A percentile compares a stretch with the other conserved stretches of the same genome.
Conservation (phyloP, 352 stramenopile species). For the Pelagophyceae sp. region DNA sequence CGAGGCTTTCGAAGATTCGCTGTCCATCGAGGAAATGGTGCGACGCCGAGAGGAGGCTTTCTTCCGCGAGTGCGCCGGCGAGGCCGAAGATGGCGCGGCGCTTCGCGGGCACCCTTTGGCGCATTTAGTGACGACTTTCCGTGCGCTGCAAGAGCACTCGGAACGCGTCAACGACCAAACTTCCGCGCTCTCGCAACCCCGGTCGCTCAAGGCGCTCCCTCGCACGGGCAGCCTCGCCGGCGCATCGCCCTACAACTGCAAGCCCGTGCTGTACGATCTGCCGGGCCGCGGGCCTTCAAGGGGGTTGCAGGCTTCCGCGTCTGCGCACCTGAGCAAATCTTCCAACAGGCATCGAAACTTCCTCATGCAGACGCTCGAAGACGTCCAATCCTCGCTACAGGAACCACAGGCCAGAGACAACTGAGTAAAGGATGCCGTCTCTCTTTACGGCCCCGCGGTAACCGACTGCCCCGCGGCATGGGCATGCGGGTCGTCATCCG, state of each 20-base stretch:
- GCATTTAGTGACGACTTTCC: conserved; percentile 22
- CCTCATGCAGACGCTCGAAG: conserved; percentile 18
- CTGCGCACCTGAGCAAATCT: too few relatives aligned
- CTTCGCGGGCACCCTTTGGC: conserved; percentile 21
- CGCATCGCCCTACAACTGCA: background rate
- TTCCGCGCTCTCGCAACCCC: too few relatives aligned
- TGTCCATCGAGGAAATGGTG: conserved; percentile 8
- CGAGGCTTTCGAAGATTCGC: background rate
- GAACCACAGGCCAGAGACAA: too few relatives aligned
- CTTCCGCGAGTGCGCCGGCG: conserved; percentile 14
- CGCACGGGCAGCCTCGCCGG: background rate
- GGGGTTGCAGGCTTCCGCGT: background rate
- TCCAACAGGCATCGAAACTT: conserved; percentile 20
- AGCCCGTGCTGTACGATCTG: background rate
- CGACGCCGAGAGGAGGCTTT: conserved; percentile 22
- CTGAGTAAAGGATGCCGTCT: too few relatives aligned
- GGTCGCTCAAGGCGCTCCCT: too few relatives aligned
- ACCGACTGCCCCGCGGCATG: too few relatives aligned
- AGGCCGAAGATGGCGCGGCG: conserved; percentile 13
- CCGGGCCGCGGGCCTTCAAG: background rate
- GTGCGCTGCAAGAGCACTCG: conserved; percentile 17
- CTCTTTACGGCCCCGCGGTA: too few relatives aligned
- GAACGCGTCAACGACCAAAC: too few relatives aligned
- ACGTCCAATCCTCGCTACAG: too few relatives aligned
- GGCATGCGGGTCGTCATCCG: too few relatives aligned